Base-by-base conservation (phyloP, 306 rosid genomes). In the Ormosia emarginata region DNA sequence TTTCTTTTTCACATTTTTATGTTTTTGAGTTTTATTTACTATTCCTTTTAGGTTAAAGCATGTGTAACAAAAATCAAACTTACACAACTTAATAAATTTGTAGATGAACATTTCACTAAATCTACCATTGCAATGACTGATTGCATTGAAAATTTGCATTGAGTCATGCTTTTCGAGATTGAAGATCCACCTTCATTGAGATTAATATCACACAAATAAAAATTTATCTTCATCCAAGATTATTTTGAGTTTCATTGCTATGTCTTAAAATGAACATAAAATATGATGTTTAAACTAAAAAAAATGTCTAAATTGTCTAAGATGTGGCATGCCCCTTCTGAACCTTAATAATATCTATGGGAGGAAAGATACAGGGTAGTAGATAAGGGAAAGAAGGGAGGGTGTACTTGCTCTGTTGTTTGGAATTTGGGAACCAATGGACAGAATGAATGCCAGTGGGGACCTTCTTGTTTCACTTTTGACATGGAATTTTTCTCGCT, bases 1-100 rank as follows among this genome's bases (percentile, higher is more conserved):
- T 71, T 33, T 30, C 5, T 41, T 77, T 62, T 66, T 71, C 67
- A 59, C 49, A 18, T 70, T 74, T 79, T 43, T 61, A n/a, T 77
- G 49, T 43, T 44, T 43, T 44, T 14, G 13, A 6, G 44, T 75
- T 68, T 40, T n/a, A 12, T 63, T 74, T 67, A 3, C 67, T 41
- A 33, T 77, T 81, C 47, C 17, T 34, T 57, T 65, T 41, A 13
- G 36, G 17, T 53, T 53, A 34, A 52, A 43, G 76, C 71, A 29
- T 61, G 33, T 17, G 36, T 6, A 46, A 10, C 6, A 36, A 34
- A 34, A 70, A 44, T 58, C 17, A 40, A 24, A 46, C 62, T 62
- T 36, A 7, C 64, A 15, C 49, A 37, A 40, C 39, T 39, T 52
- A 34, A 56, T 18, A 56, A 18, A 4, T 24, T 9, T 59, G 69